Base-by-base conservation (phyloP, 345 rosid species). In the Psidium guajava region DNA sequence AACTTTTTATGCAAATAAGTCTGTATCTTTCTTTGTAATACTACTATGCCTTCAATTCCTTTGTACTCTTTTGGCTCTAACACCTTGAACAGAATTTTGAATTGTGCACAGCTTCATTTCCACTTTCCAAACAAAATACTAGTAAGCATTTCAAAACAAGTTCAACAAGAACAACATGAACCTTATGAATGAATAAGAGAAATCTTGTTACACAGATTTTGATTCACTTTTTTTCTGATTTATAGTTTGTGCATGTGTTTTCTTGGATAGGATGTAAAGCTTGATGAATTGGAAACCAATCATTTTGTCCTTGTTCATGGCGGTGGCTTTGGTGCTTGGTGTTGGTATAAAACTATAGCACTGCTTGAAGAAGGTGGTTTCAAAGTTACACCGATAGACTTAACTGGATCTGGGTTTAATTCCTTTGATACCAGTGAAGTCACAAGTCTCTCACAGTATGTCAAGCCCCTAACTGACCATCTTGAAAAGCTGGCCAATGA, bases 321-420 rank as follows among this genome's bases (percentile, higher is more conserved):
- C 77, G 99, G 99, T 82, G 98, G 98, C 49, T 97, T 94, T 88
- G 99, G 99, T 25, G 99, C 99, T 85, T 97, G 99, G 99, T 95
- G 99, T 89, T 97, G 99, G 99, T 97, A 97, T 87, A 97, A 95
- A 91, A 92, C 98, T 80, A 95, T 97, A 80, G 95, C 99, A 58
- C 96, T 95, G 86, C 94, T 97, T 50, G 98, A 97, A 87, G 99
- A 94, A 89, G 91, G 90, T 47, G 98, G 98, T 86, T 94, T 92
- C 91, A 94, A 86, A 93, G 99, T 95, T 83, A 93, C 96, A 44
- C 98, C 99, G 40, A 49, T 97, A 82, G 98, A 97, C 87, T 92
- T 97, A 89, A 92, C 98, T 49, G 99, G 99, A 88, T 94, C 98
- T 20, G 99, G 99, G 84, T 91, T 95, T 87, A 92, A 94, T 86